Conservation (phyloP, 805 yeast species). For the Cephaloascus albidus region DNA sequence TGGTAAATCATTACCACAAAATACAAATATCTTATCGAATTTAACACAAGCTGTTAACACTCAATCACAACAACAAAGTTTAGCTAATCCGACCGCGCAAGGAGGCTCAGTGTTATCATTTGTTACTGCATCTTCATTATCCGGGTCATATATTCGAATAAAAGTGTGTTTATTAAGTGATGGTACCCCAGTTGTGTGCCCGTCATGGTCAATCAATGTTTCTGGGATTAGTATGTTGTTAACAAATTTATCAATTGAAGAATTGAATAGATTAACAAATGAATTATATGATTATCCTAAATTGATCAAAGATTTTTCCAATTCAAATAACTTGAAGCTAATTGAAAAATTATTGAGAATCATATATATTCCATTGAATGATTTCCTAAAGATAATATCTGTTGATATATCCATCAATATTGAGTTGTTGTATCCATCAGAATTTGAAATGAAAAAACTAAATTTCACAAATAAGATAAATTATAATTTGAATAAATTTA, state of each 20-base stretch:
- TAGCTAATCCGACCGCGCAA: no score
- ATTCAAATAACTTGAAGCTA: constrained; percentile 15
- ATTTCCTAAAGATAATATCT: constrained; percentile 47
- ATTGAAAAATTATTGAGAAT: constrained; percentile 35
- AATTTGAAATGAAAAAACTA: constrained; percentile 24
- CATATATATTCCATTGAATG: constrained; percentile 50
- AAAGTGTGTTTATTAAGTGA: constrained; percentile 69
- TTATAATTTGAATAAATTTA: constrained; percentile 58
- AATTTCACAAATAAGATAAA: constrained; percentile 25
- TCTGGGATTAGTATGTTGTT: constrained; percentile 49
- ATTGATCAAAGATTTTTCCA: constrained; percentile 26
- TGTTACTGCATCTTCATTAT: constrained; percentile 85
- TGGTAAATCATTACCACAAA: constrained; percentile 13
- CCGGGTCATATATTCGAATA: constrained; percentile 68
- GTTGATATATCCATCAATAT: constrained; percentile 57
- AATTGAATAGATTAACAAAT: constrained; percentile 19
- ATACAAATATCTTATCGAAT: background rate
- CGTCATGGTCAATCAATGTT: constrained; percentile 47
- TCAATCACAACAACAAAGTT: background rate
- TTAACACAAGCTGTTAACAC: background rate
- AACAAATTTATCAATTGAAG: constrained; percentile 45
- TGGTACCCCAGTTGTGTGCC: constrained; percentile 80
- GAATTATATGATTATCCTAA: constrained; percentile 28
- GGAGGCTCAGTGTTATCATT: constrained; percentile 44
- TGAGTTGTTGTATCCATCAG: constrained; percentile 71